phyloP scores from a whole-genome alignment of 345 rosid genomes.

The Garcia nutans region DNA sequence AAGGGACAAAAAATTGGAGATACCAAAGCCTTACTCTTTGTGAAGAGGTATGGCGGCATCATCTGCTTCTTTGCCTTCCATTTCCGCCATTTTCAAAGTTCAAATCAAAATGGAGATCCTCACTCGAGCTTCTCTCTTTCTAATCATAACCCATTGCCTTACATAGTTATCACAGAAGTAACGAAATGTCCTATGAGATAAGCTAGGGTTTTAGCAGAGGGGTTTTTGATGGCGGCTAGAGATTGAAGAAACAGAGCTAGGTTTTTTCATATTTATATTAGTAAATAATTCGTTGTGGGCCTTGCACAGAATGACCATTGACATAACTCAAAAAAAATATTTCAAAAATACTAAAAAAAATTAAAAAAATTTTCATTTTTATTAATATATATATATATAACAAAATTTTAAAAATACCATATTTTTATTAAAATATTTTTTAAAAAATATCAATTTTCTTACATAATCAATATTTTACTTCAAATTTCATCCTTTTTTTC shows the following conservation, averaged over 20 bases:
- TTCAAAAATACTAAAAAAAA: no score
- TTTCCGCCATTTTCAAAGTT: not conserved
- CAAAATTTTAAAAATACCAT: no score
- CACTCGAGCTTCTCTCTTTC: conserved; percentile 65
- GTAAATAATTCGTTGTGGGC: no score
- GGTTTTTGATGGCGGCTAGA: not conserved
- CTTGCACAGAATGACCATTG: no score
- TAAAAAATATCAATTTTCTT: no score
- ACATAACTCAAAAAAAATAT: no score
- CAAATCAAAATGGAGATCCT: conserved; percentile 16
- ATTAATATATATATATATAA: no score
- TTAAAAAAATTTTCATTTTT: no score
- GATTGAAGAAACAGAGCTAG: not conserved
- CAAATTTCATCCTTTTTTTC: no score
- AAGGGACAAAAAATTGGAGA: not conserved
- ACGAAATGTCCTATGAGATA: not conserved
- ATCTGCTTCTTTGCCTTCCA: conserved; percentile 6
- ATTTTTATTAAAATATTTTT: no score
- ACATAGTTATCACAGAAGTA: not conserved
- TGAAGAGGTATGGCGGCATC: conserved; percentile 24
- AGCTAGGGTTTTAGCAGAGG: not conserved
- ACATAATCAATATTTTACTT: no score
- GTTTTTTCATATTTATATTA: no score
- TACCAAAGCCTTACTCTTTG: conserved; percentile 27
- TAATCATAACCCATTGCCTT: conserved; percentile 42